A percentile compares a stretch with the other conserved stretches of the same genome.
phyloP scores from a whole-genome alignment of 495 filamentous ascomycete species.

The Hypoxylon trugodes region DNA sequence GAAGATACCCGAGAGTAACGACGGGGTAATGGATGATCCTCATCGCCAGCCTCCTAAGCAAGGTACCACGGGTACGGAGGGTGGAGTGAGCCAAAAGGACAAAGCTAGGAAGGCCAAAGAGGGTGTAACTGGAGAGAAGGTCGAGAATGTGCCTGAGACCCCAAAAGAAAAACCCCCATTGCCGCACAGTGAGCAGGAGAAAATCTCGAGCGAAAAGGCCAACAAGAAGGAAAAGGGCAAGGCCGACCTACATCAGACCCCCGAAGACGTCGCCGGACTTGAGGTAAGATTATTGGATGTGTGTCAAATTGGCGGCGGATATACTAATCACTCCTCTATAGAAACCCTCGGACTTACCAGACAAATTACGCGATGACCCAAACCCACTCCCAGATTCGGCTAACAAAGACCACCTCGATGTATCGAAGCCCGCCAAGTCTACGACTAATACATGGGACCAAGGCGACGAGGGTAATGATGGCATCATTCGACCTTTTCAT shows the following conservation, averaged over 20 bases:
- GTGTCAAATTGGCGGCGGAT: not conserved
- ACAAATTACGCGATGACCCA: constrained; percentile 80
- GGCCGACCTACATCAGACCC: constrained; percentile 51
- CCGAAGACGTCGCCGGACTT: constrained; percentile 64
- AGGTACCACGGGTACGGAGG: constrained; percentile 86
- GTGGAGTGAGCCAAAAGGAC: constrained; percentile 84
- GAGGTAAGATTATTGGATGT: constrained; percentile 63
- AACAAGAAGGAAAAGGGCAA: constrained; percentile 49
- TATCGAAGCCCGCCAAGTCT: constrained; percentile 60
- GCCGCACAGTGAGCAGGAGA: constrained; percentile 79
- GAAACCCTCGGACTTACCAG: constrained; percentile 85
- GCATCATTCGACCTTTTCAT: constrained; percentile 84
- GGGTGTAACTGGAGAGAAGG: constrained; percentile 64
- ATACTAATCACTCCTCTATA: constrained; percentile 48
- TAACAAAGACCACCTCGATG: constrained; percentile 71
- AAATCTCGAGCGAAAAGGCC: constrained; percentile 52
- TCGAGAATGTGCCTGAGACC: constrained; percentile 77
- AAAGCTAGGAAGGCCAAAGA: constrained; percentile 71
- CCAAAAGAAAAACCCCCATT: constrained; percentile 86
- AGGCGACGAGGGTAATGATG: constrained; percentile 59
- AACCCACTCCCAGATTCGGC: constrained; percentile 74
- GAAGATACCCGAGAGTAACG: constrained; percentile 77
- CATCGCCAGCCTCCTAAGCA: constrained; percentile 75
- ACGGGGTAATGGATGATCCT: constrained; percentile 92
- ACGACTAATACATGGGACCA: constrained; percentile 41